Evolutionary conservation across 192 early-diverging fungal genomes (phyloP).

Genomic region (Blastocladiella britannica): DNA sequence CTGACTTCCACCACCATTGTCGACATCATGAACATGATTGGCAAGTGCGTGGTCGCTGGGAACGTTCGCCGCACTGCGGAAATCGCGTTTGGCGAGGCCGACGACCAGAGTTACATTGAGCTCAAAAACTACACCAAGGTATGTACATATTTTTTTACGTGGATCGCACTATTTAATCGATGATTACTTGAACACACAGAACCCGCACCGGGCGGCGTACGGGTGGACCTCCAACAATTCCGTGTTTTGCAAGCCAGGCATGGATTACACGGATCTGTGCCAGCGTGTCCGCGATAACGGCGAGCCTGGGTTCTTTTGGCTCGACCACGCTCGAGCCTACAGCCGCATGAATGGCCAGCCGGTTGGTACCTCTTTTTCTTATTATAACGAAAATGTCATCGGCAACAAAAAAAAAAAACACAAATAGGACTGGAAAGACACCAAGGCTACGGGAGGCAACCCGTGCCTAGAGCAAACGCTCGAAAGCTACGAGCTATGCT

Average conservation of each 20-base stretch:
- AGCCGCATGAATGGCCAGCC: slow-evolving; percentile 16
- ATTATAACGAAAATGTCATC: too few species aligned
- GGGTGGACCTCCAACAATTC: slow-evolving; percentile 33
- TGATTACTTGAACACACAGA: too few species aligned
- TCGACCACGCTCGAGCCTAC: slow-evolving; percentile 16
- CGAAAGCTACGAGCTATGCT: slow-evolving; percentile 23
- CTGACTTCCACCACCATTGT: slow-evolving; percentile 17
- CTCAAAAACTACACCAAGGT: slow-evolving; percentile 28
- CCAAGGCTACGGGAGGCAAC: slow-evolving; percentile 17
- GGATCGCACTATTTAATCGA: too few species aligned
- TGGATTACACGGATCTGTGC: slow-evolving; percentile 16
- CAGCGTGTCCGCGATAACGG: slow-evolving; percentile 15
- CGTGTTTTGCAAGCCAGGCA: slow-evolving; percentile 17
- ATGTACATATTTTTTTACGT: too few species aligned
- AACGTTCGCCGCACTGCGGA: slow-evolving; percentile 28
- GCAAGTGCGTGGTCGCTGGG: slow-evolving; percentile 25
- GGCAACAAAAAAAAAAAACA: too few species aligned
- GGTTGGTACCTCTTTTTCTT: background rate
- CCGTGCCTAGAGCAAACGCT: slow-evolving; percentile 25
- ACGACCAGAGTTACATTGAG: slow-evolving; percentile 19
- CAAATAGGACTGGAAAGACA: slow-evolving; percentile 9
- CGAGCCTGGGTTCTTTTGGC: slow-evolving; percentile 26
- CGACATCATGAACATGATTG: slow-evolving; percentile 28
- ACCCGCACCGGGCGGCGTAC: slow-evolving; percentile 19
- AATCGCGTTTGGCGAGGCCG: slow-evolving; percentile 24